Conservation (phyloP, 768 basidiomycete genomes). For the Macrocybe gigantea region DNA sequence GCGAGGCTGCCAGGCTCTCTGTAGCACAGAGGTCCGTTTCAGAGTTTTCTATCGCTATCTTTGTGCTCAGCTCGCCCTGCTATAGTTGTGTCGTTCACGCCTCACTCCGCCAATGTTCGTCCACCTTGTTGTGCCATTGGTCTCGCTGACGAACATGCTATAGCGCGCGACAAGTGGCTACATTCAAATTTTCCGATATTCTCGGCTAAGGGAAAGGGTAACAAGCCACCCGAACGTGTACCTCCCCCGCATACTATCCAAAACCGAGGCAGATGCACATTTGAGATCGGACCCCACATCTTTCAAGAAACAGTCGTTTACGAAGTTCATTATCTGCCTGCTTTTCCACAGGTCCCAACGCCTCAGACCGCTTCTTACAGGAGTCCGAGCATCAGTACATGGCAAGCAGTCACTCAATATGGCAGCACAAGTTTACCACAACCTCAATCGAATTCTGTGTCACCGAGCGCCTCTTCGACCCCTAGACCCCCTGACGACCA, state of each 20-base stretch:
- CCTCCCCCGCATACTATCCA: constrained; percentile 66
- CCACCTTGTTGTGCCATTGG: too few species aligned
- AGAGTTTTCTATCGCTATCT: too few species aligned
- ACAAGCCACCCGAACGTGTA: constrained; percentile 24
- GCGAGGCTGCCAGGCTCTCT: too few species aligned
- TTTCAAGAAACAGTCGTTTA: constrained; percentile 66
- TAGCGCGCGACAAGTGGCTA: constrained; percentile 73
- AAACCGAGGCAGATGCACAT: constrained; percentile 58
- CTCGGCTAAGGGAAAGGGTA: constrained; percentile 53
- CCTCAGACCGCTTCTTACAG: constrained; percentile 14
- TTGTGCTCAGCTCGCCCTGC: too few species aligned
- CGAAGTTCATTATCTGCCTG: constrained; percentile 56
- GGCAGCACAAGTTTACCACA: constrained; percentile 8
- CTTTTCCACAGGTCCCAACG: constrained; percentile 7
- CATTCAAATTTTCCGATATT: constrained; percentile 65
- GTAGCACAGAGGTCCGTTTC: too few species aligned
- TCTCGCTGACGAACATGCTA: constrained; percentile 1
- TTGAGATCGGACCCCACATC: constrained; percentile 71
- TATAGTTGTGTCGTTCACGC: too few species aligned
- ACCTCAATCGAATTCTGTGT: constrained; percentile 6
- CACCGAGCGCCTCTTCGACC: constrained; percentile 12
- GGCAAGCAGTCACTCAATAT: constrained; percentile 23
- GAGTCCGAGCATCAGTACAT: constrained; percentile 9
- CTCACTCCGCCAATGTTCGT: too few species aligned
- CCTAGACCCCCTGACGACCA: too few species aligned